Conservation (phyloP, 2,329 filamentous ascomycete genomes). For the Pseudopithomyces maydicus region DNA sequence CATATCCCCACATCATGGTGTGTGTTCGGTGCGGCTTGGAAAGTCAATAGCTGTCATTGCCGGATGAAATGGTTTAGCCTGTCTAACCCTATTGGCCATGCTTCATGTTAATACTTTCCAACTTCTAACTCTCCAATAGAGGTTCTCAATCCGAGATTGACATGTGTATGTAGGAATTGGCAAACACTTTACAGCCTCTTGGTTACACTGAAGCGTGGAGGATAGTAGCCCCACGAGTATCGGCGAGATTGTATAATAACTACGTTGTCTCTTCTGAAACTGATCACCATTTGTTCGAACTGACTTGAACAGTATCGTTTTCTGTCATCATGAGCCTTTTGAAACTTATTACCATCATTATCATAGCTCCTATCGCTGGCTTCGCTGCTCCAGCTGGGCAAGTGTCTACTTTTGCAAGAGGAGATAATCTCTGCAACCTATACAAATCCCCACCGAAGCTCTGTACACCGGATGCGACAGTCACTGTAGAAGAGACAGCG, state of each 20-base stretch:
- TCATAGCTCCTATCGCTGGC: conserved; percentile 17
- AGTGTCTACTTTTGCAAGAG: background rate
- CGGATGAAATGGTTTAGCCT: conserved; percentile 3
- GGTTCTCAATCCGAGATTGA: background rate
- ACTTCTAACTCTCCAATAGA: background rate
- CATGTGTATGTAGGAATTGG: conserved; percentile 6
- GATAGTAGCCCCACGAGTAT: background rate
- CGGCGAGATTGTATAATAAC: conserved; percentile 1
- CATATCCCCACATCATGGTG: too few relatives aligned
- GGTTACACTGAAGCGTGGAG: background rate
- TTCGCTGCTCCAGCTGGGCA: conserved; percentile 17
- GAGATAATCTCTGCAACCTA: conserved; percentile 23
- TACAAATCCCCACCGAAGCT: conserved; percentile 20
- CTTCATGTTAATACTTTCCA: background rate
- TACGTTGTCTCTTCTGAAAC: background rate
- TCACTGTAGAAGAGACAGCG: conserved; percentile 22
- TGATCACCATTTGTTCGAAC: background rate
- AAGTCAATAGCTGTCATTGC: background rate
- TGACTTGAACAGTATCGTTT: background rate
- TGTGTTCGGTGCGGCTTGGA: too few relatives aligned
- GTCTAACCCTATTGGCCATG: background rate
- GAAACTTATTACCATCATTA: conserved; percentile 6
- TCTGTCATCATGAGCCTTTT: conserved; percentile 12
- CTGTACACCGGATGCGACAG: conserved; percentile 17
- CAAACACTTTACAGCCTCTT: conserved; percentile 13